Conservation (phyloP, 1,284 basidiomycete genomes). For the Puccinia coronata region DNA sequence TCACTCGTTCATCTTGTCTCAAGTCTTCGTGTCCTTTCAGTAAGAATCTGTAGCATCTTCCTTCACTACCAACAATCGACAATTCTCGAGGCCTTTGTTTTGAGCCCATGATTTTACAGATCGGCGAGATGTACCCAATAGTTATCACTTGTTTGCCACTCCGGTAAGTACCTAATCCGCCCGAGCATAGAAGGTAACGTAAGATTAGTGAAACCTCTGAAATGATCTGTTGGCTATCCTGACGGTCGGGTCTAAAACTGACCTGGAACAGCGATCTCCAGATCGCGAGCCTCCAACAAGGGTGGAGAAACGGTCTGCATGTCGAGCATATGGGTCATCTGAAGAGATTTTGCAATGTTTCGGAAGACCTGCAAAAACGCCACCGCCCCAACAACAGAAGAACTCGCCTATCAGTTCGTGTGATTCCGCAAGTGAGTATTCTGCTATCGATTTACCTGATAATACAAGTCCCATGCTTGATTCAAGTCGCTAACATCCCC, state of each 20-base stretch:
- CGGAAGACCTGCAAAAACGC: conserved; percentile 75
- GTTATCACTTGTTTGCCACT: conserved; percentile 81
- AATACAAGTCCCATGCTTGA: conserved; percentile 99
- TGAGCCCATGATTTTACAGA: conserved; percentile 90
- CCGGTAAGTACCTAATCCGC: conserved; percentile 77
- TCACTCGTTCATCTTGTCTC: conserved; percentile 97
- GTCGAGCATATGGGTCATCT: conserved; percentile 85
- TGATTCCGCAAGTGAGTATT: neutral
- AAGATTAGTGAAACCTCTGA: neutral
- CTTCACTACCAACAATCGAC: conserved; percentile 86
- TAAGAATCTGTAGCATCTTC: conserved; percentile 86
- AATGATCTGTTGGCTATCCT: neutral
- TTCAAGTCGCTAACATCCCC: conserved; percentile 89
- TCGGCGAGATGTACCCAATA: conserved; percentile 80
- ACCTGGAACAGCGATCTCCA: conserved; percentile 94
- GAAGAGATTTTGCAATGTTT: conserved; percentile 91
- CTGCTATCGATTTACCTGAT: conserved; percentile 63
- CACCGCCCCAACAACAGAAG: neutral
- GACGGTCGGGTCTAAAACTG: conserved; percentile 52
- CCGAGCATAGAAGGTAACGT: conserved; percentile 17
- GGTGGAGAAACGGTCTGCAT: conserved; percentile 96
- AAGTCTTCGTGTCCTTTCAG: conserved; percentile 99
- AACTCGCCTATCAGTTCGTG: neutral
- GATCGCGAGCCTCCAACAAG: conserved; percentile 80
- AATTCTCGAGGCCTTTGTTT: conserved; percentile 94